Percentiles rank a stretch among this genome's conserved stretches.
Conservation (phyloP, 1,139 yeast genomes). For the Yamadazyma diddensiae region DNA sequence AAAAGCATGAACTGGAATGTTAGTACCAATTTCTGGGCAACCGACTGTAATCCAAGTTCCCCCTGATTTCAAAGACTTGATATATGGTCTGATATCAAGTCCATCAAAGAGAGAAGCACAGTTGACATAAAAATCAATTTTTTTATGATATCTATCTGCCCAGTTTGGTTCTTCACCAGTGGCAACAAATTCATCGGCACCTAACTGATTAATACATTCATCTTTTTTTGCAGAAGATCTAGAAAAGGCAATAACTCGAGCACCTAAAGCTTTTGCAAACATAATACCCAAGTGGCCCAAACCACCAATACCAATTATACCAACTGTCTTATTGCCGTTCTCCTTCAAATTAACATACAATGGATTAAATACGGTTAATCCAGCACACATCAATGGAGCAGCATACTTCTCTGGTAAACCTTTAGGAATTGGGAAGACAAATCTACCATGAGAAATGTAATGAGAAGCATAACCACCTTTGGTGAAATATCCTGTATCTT, state of each 20-base stretch:
- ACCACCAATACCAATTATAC: conserved; percentile 47
- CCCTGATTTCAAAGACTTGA: conserved; percentile 33
- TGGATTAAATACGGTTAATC: conserved; percentile 62
- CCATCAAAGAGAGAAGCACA: conserved; percentile 46
- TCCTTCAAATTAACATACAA: conserved; percentile 24
- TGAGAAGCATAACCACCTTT: conserved; percentile 66
- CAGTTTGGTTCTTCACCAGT: conserved; percentile 36
- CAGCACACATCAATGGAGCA: conserved; percentile 69
- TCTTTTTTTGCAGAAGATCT: conserved; percentile 34
- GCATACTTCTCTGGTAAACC: conserved; percentile 42
- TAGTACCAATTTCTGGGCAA: conserved; percentile 37
- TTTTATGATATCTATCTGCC: conserved; percentile 25
- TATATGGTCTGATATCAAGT: conserved; percentile 27
- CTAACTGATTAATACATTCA: conserved; percentile 32
- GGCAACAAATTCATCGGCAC: conserved; percentile 38
- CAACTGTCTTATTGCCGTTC: conserved; percentile 28
- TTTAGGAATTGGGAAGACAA: conserved; percentile 58
- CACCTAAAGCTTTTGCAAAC: conserved; percentile 42
- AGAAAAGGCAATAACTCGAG: conserved; percentile 40
- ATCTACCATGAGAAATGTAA: conserved; percentile 50
- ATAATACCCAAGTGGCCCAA: conserved; percentile 43
- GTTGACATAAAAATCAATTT: conserved; percentile 47
- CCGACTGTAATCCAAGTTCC: conserved; percentile 54
- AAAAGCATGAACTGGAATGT: conserved; percentile 22
- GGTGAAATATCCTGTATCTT: conserved; percentile 28